Conservation (phyloP, 345 rosid genomes). For the Eucalyptus melliodora region DNA sequence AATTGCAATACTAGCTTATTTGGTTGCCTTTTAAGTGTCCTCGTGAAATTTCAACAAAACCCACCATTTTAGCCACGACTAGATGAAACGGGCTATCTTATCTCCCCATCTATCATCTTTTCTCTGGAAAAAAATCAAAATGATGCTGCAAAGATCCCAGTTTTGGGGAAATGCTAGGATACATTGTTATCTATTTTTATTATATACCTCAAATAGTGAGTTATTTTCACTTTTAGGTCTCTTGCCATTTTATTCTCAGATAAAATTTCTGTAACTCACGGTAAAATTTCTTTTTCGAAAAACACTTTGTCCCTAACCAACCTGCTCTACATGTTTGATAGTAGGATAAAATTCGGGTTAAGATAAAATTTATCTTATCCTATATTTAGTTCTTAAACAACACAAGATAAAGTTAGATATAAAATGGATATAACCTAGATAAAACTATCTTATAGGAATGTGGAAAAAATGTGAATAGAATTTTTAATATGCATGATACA, state of each 20-base stretch:
- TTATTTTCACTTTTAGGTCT: neutral
- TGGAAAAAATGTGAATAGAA: too few relatives aligned
- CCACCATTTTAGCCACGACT: neutral
- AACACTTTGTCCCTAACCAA: neutral
- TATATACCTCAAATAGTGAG: neutral
- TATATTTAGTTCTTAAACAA: too few relatives aligned
- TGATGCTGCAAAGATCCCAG: neutral
- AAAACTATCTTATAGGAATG: rapidly evolving
- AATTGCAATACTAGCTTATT: neutral
- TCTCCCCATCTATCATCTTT: neutral
- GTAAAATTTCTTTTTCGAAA: too few relatives aligned
- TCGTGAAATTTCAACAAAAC: neutral
- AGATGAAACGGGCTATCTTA: neutral
- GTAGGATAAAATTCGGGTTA: neutral
- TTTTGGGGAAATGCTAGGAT: neutral
- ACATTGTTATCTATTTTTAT: neutral
- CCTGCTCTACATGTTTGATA: neutral
- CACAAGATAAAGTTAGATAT: too few relatives aligned
- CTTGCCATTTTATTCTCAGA: neutral
- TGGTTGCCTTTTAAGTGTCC: neutral
- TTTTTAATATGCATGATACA: too few relatives aligned
- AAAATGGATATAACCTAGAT: neutral
- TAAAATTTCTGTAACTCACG: neutral
- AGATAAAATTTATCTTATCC: too few relatives aligned
- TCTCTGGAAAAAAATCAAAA: neutral